Evolutionary conservation across 106 monocot species (phyloP), one percentile per base, ranked within the genome.

Genomic region (Apostasia shenzhenica): DNA sequence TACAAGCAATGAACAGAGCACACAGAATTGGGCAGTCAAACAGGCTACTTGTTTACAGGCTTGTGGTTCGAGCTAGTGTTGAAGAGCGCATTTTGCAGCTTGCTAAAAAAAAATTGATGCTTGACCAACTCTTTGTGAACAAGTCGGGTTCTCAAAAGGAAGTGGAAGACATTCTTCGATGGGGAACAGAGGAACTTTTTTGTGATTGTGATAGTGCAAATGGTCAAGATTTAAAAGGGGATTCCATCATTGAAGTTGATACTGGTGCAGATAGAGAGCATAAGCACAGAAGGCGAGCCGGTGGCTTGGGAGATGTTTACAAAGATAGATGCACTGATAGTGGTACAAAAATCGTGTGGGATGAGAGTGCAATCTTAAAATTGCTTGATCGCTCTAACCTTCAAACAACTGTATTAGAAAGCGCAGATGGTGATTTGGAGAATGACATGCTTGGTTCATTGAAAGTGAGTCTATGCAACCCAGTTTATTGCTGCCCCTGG

Each of bases 1-100:
- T 97, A 72, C 97, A 97, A 78, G 97, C 97, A 57, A 97, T 97
- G 97, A 97, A 97, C 59, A 86, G 97, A 73, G 97, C 97, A 55
- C 97, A 97, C 70, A 83, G 97, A 61, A 97, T 97, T 77, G 97
- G 97, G 37, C 97, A 97, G 58, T 97, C 92, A 70, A 97, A 83
- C 38, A 80, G 86, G 70, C 84, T 97, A 54, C 82, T 97, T 41
- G 97, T 97, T 11, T 97, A 97, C 79, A 77, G 97, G 54, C 89
- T 97, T 68, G 97, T 97, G 63, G 97, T 97, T 11, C 89, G 92
- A 63, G 97, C 97, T 69, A 97, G 97, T 72, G 97, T 97, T 66
- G 97, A 97, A 67, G 97, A 97, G 75, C 81, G 97, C 52, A 97
- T 97, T 59, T 78, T 97, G 72, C 97, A 97, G 63, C 86, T 97